Evolutionary conservation across 2,329 filamentous ascomycete species (phyloP).

Genomic region (Colletotrichum lentis): DNA sequence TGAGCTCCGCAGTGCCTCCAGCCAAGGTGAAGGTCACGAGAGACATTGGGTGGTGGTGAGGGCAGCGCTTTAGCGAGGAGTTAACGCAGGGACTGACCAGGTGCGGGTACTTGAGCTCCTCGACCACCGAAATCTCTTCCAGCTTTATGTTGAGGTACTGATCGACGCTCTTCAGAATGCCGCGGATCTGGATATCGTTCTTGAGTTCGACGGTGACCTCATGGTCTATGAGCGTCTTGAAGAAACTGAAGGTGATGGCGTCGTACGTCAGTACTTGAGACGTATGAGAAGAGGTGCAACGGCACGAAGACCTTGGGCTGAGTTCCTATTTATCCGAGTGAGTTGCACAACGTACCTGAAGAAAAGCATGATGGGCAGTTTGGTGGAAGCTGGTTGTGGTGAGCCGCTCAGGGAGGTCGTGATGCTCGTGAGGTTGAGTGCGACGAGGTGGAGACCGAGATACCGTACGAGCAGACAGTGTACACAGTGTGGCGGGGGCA

Average conservation of each 20-base stretch:
- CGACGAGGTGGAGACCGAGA: conserved; percentile 2
- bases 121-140: conserved; percentile 90
- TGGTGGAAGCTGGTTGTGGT: conserved; percentile 22
- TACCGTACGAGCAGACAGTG: conserved; percentile 20
- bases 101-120: conserved; percentile 95
- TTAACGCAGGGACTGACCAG: conserved; percentile 62
- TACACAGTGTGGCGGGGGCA: not conserved
- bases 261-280: conserved; percentile 10
- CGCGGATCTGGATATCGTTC: conserved; percentile 97
- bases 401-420: conserved; percentile 30
- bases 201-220: conserved; percentile 99
- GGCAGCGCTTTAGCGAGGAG: not conserved
- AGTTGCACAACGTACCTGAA: conserved; percentile 49
- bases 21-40: not conserved
- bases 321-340: not conserved
- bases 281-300: not conserved
- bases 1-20: not conserved
- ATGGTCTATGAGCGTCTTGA: conserved; percentile 98
- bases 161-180: conserved; percentile 95
- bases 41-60: not conserved
- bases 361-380: conserved; percentile 53
- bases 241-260: conserved; percentile 71
- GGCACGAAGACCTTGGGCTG: not conserved
- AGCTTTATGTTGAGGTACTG: conserved; percentile 99
- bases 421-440: conserved; percentile 24